A percentile compares a stretch with the other conserved stretches of the same genome.
These are phyloP conservation scores for Monascus purpureus DNA, from an alignment of 495 filamentous ascomycete species.

Conservation along the genomic window DNA sequence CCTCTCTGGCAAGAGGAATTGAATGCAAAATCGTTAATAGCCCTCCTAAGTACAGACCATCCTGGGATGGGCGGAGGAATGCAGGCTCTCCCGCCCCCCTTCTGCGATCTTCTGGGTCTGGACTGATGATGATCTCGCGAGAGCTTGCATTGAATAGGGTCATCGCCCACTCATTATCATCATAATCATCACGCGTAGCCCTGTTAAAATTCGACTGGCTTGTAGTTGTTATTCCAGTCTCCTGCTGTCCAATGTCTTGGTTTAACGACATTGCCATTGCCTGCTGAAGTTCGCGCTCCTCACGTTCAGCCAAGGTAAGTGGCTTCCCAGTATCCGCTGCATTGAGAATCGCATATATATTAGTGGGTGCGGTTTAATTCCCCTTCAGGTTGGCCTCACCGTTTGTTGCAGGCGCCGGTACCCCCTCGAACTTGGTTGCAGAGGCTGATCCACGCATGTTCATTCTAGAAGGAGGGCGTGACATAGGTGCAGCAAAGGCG, in stretches of 20 bases:
- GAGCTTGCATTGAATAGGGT: conserved; percentile 39
- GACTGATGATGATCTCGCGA: conserved; percentile 46
- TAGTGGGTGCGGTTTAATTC: conserved; percentile 2
- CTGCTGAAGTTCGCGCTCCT: conserved; percentile 43
- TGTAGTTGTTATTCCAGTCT: conserved; percentile 39
- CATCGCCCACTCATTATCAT: conserved; percentile 66
- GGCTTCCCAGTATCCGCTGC: conserved; percentile 28
- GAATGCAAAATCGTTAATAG: conserved; percentile 69
- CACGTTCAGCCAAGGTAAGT: conserved; percentile 34
- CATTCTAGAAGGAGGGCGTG: conserved; percentile 55
- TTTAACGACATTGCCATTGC: conserved; percentile 42
- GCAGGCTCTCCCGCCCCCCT: conserved; percentile 44
- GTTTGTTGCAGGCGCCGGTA: conserved; percentile 8
- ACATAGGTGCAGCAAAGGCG: conserved; percentile 39
- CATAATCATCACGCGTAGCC: conserved; percentile 58
- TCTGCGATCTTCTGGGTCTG: conserved; percentile 45
- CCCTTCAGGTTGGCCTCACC: conserved; percentile 9
- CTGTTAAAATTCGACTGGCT: conserved; percentile 48
- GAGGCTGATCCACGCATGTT: conserved; percentile 28
- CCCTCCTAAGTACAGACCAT: conserved; percentile 45
- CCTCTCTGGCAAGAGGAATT: conserved; percentile 69
- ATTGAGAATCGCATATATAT: conserved; percentile 8
- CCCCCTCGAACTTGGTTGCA: conserved; percentile 4
- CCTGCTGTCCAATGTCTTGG: conserved; percentile 35
- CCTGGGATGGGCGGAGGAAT: conserved; percentile 55